Base-by-base conservation (phyloP, 2,329 filamentous ascomycete genomes). In the Cladosporium sp. region DNA sequence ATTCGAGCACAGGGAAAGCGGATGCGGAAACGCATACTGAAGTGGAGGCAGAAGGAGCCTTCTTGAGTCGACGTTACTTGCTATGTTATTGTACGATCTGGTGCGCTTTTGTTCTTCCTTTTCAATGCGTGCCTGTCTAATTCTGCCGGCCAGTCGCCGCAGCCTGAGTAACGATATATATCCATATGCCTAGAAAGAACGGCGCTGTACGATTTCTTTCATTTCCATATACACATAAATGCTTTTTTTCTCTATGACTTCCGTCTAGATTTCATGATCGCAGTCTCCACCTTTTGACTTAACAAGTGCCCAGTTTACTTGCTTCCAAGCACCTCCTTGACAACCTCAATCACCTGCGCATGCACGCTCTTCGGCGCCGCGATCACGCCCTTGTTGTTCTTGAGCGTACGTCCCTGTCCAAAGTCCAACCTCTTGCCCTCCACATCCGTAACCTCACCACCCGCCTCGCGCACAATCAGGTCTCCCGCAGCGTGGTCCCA, bases 401-500 rank as follows among this genome's bases (percentile, higher is more conserved):
- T 86, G 67, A 99, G 80, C 39, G 92, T 97, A 72, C 94, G 82
- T 51, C 94, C 94, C 58, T 87, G 83, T 68, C 86, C 85, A 74
- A 99, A 99, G 74, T 99, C 88, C 60, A 99, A 80, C 61, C 85
- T 82, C 72, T 89, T 89, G 67, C 95, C 94, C 62, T 88, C 82
- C 40, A 92, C 88, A 75, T 99, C 95, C 1, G 92, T 95, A 56
- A 99, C 93, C 69, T 89, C 81, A 51, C 94, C 95, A 54, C 94
- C 94, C 2, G 94, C 92, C 77, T 99, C 95, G 59, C 92, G 83
- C 40, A 97, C 94, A 65, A 99, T 92, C 60, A 99, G 78, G 69
- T 96, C 92, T 40, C 94, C 94, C 12, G 93, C 94, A 17, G 94
- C 94, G 74, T 99, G 94, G 72, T 99, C 94, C 94, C 94, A 99